Evolutionary conservation across 2,329 filamentous ascomycete genomes (phyloP).

Genomic region (Hypoxylon rubiginosum): DNA sequence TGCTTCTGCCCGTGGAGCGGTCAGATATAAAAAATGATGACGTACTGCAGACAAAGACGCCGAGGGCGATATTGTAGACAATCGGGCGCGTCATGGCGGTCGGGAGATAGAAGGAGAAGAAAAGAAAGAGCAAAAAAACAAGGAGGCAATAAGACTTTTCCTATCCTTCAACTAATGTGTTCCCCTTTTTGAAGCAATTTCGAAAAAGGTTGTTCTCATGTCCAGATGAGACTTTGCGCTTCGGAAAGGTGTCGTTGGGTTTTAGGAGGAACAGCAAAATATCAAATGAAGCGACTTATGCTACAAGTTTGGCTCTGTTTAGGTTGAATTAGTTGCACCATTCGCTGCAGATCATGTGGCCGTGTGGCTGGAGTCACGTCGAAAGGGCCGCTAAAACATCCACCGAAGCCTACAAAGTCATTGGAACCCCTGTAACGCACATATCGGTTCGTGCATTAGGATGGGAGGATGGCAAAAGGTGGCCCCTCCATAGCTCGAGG

Average conservation of each 20-base stretch:
- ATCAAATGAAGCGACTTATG: slow-evolving; percentile 3
- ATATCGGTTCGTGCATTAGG: neutral
- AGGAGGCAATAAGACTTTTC: neutral
- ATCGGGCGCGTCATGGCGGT: slow-evolving; percentile 58
- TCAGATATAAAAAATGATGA: slow-evolving; percentile 43
- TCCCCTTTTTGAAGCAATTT: slow-evolving; percentile 17
- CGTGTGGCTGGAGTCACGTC: slow-evolving; percentile 37
- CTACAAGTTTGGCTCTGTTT: neutral
- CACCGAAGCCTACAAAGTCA: neutral
- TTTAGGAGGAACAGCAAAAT: slow-evolving; percentile 32
- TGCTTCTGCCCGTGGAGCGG: slow-evolving; percentile 29
- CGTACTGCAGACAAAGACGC: slow-evolving; percentile 60
- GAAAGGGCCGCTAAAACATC: slow-evolving; percentile 3
- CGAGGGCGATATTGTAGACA: slow-evolving; percentile 57
- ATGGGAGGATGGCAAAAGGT: no score
- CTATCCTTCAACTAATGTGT: slow-evolving; percentile 25
- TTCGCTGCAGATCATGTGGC: slow-evolving; percentile 35
- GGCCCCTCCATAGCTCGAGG: neutral
- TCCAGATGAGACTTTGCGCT: slow-evolving; percentile 8
- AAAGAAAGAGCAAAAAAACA: slow-evolving; percentile 7
- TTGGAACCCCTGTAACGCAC: neutral
- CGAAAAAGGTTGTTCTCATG: slow-evolving; percentile 24
- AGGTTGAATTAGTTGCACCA: slow-evolving; percentile 2
- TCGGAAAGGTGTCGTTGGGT: slow-evolving; percentile 29
- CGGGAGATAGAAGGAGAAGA: neutral